Percentiles rank a stretch among this genome's conserved stretches.
Conservation (phyloP, 805 yeast genomes). For the Schwanniomyces sp. region DNA sequence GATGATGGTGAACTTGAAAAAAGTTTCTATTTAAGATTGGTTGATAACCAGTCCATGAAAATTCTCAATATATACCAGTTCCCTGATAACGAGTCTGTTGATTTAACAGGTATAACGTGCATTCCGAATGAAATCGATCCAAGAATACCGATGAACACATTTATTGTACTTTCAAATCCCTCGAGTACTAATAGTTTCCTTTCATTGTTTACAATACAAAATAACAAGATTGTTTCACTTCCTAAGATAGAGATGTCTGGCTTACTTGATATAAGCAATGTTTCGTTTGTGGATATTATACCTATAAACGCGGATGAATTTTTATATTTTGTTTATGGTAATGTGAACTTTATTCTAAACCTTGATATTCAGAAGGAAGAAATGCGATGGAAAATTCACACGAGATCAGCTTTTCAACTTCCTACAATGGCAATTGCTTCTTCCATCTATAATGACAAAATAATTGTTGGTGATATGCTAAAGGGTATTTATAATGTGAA, state of each 20-base stretch:
- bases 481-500: slow-evolving; percentile 12
- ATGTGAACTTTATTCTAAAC: slow-evolving; percentile 9
- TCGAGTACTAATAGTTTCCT: slow-evolving; percentile 7
- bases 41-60: slow-evolving; percentile 13
- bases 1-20: slow-evolving; percentile 11
- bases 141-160: slow-evolving; percentile 4
- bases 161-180: slow-evolving; percentile 15
- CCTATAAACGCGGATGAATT: slow-evolving; percentile 9
- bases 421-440: slow-evolving; percentile 9
- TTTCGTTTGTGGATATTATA: slow-evolving; percentile 13
- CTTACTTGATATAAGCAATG: slow-evolving; percentile 6
- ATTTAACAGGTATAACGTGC: slow-evolving; percentile 17
- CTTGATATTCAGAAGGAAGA: not conserved
- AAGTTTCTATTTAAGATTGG: slow-evolving; percentile 13
- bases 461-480: slow-evolving; percentile 16
- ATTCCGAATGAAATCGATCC: slow-evolving; percentile 2
- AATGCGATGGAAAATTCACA: slow-evolving; percentile 10
- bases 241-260: slow-evolving; percentile 10
- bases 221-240: slow-evolving; percentile 7
- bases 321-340: slow-evolving; percentile 17
- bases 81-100: slow-evolving; percentile 9
- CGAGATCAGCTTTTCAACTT: slow-evolving; percentile 7
- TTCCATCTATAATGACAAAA: not conserved
- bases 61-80: slow-evolving; percentile 8
- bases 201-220: slow-evolving; percentile 9